Percentiles rank a stretch among this genome's conserved stretches.
These are phyloP conservation scores for Rheum nobile DNA, from an alignment of 148 eudicot species.

Conservation along the genomic window DNA sequence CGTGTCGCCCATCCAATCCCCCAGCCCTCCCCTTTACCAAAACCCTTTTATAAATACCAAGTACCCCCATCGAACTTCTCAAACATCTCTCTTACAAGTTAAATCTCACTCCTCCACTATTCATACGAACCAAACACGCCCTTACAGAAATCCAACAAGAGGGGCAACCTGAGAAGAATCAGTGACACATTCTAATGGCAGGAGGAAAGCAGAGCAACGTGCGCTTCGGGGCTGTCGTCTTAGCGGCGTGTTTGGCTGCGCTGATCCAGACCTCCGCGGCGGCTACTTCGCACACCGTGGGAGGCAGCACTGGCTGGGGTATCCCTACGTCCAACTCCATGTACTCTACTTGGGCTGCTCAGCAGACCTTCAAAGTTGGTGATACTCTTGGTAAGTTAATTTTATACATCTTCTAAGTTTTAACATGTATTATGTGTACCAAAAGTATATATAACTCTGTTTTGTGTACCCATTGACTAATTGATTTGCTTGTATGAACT, in stretches of 20 bases:
- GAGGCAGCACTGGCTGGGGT: slow-evolving; percentile 28
- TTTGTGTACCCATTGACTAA: too few relatives aligned
- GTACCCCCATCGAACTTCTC: not conserved
- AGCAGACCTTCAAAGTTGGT: slow-evolving; percentile 34
- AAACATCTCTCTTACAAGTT: not conserved
- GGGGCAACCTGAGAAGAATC: not conserved
- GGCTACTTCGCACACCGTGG: slow-evolving; percentile 21
- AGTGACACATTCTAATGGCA: not conserved
- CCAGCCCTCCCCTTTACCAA: not conserved
- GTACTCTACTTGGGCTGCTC: slow-evolving; percentile 52
- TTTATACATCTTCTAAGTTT: not conserved
- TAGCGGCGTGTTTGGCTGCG: slow-evolving; percentile 6
- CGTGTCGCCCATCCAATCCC: slow-evolving; percentile 2
- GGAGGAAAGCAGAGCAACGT: not conserved
- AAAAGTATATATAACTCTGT: too few relatives aligned
- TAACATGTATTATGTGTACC: too few relatives aligned
- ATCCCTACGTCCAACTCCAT: slow-evolving; percentile 14
- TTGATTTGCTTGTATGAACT: too few relatives aligned
- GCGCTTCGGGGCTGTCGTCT: not conserved
- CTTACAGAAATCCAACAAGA: not conserved
- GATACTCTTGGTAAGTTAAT: slow-evolving; percentile 40
- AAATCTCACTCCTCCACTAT: not conserved
- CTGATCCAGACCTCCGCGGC: not conserved
- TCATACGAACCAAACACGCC: not conserved
- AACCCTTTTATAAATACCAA: not conserved